Evolutionary conservation across 2,329 filamentous ascomycete genomes (phyloP), one percentile per base, ranked within the genome.

Genomic region (Helminthosporium solani): DNA sequence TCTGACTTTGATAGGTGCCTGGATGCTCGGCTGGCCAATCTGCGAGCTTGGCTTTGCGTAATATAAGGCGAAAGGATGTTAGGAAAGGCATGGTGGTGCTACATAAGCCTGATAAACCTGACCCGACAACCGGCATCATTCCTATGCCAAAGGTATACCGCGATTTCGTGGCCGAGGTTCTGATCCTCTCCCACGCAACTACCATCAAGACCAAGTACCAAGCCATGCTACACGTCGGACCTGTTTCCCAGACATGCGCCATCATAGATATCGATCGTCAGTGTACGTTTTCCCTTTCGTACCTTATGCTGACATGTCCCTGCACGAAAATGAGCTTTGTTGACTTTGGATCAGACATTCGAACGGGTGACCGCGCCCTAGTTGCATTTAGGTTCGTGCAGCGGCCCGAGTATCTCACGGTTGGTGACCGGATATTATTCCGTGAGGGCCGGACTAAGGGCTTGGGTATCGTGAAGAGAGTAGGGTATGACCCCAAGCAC

Each of bases 261-360:
- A 96, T 99, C 65, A 95, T 99, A 62, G 94, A 96, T 64, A 94
- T 99, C 56, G 94, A 99, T 67, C 85, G 92, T n/a, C 87, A 88
- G 20, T 94, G 28, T 31, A 31, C 14, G 28, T 27, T 12, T 12
- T 31, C 14, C 28, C 28, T n/a, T 31, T 3, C 28, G 14, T 31
- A 31, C 23, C 23, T 6, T 25, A 6, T 9, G 23, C 9, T 25
- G 23, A 25, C n/a, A n/a, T n/a, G n/a, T n/a, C n/a, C 25, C 25
- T 7, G 12, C 7, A 27, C 25, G 25, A 31, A 12, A 14, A n/a
- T 8, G 6, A 6, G 28, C 14, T 14, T 6, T 31, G 14, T 12
- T 31, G 28, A 31, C 14, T 12, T 14, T 31, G 14, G 7, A n/a
- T 8, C 12, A 31, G 28, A 91, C 61, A 96, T 99, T 55, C 84